Evolutionary conservation across 225 moss, liverwort and hornwort genomes (phyloP).

Genomic region (Physcomitrellopsis africana): DNA sequence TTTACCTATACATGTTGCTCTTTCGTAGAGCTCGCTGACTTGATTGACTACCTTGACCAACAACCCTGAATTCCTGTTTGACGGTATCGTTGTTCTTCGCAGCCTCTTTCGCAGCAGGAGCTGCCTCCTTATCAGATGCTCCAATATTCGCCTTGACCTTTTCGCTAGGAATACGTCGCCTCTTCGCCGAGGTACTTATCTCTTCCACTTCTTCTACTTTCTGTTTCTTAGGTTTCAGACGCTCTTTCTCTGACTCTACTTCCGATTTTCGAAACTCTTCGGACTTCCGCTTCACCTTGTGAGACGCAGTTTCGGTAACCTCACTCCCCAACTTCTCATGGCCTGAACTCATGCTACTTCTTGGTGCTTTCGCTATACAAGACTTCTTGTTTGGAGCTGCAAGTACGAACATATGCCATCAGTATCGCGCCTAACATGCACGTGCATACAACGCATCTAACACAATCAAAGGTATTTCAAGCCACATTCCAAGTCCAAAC

Average conservation of each 20-base stretch:
- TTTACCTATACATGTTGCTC: slow-evolving; percentile 52
- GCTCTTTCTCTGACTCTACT: slow-evolving; percentile 26
- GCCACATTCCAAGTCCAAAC: background rate
- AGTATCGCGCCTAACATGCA: background rate
- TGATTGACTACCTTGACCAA: slow-evolving; percentile 36
- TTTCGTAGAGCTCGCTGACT: slow-evolving; percentile 43
- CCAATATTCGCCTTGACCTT: slow-evolving; percentile 34
- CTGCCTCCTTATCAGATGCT: slow-evolving; percentile 20
- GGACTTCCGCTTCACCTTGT: slow-evolving; percentile 43
- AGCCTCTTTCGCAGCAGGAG: slow-evolving; percentile 15
- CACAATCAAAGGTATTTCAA: background rate
- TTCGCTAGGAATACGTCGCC: slow-evolving; percentile 32
- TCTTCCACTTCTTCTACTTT: slow-evolving; percentile 42
- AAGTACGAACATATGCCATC: slow-evolving; percentile 3
- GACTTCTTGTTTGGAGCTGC: slow-evolving; percentile 29
- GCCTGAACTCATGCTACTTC: slow-evolving; percentile 37
- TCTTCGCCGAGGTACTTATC: slow-evolving; percentile 26
- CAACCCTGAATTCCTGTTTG: slow-evolving; percentile 33
- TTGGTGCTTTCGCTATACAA: slow-evolving; percentile 27
- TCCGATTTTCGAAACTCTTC: slow-evolving; percentile 9
- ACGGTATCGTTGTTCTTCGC: slow-evolving; percentile 22
- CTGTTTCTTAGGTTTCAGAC: slow-evolving; percentile 38
- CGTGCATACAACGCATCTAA: background rate
- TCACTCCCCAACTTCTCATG: slow-evolving; percentile 26
- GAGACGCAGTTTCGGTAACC: slow-evolving; percentile 15